Base-by-base conservation (phyloP, 345 rosid species). In the Cardamine resedifolia region DNA sequence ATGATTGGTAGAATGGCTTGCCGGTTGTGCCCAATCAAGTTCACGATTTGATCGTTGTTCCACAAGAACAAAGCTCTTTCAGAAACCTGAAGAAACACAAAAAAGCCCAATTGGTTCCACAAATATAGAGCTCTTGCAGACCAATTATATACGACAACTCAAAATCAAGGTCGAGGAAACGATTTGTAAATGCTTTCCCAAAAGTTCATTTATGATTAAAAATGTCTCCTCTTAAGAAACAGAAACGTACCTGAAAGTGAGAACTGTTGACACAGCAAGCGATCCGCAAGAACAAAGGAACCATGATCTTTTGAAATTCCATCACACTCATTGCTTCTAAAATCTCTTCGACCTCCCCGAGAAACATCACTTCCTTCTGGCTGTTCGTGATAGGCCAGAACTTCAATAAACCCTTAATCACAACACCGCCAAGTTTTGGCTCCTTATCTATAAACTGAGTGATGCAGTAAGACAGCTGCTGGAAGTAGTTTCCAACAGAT, bases 281-380 rank as follows among this genome's bases (percentile, higher is more conserved):
- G 20, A 90, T 86, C 71, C 89, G 79, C 82, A 82, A 81, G 79
- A 90, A 92, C 80, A 92, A 85, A 4, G 90, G 85, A 9, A 85
- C 81, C 98, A 90, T 88, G 68, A 90, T 76, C 81, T 83, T 88
- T 73, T 90, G 91, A 33, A 90, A 92, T 43, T 92, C 98, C 75
- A 85, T 83, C 74, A 85, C 79, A 58, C 82, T 88, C 69, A 86
- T 88, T 18, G 75, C 80, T 78, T 92, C 96, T 73, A 92, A 66
- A 78, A 92, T 87, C 78, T 89, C 98, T 75, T 92, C 96, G 59
- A 90, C 72, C 81, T 92, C 95, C 0, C 92, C 84, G 5, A 92
- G 81, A 77, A 92, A 88, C 95, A 92, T 88, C 45, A 90, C 88
- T 84, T 92, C 98, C 74, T 92, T 92, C 80, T 90, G 96, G 71